Base-by-base conservation (phyloP, 768 basidiomycete genomes). In the Tylopilus rubrobrunneus region DNA sequence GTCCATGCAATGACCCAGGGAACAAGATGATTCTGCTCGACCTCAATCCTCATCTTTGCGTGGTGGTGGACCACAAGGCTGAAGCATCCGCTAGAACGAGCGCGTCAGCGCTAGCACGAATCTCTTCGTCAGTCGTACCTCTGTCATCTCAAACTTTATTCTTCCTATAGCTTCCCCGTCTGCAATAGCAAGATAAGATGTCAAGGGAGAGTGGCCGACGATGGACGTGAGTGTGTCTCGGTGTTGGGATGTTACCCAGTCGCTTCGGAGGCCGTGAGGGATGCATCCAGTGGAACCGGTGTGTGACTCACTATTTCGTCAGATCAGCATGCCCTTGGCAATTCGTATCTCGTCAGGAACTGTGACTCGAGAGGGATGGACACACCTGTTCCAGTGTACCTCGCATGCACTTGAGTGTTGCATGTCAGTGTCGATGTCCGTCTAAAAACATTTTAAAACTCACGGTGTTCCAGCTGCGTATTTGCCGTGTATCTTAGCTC, bases 191-290 rank as follows among this genome's bases (percentile, higher is more conserved):
- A 98, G 77, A 67, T 88, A 99, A 2, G 91, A 91, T 14, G 85
- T 75, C 52, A 99, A 73, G 0, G 90, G 80, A 4, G 92, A 81
- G 69, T 99, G 97, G 2, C 96, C 93, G 43, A 94, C 85, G 57
- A 98, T 94, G 9, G 95, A 89, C 23, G 95, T 76, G 56, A 92
- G 75, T n/a, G 93, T 95, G 69, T 98, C 96, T 40, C 96, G 85
- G 73, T 98, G 95, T 66, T 98, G 96, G 72, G 98, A 92, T 7
- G 93, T 97, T 44, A 96, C 72, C 96, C 96, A 98, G 67, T 98
- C 96, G 72, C 96, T 98, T 29, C 8, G 65, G 3, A 5, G 49
- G 31, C 37, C 58, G 60, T 60, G 11, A 52, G 45, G 47, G 45
- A 40, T 40, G 31, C 33, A 44, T 57, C 29, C 39, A 27, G 11